Conservation (phyloP, 345 rosid genomes). For the Clausena lansium region DNA sequence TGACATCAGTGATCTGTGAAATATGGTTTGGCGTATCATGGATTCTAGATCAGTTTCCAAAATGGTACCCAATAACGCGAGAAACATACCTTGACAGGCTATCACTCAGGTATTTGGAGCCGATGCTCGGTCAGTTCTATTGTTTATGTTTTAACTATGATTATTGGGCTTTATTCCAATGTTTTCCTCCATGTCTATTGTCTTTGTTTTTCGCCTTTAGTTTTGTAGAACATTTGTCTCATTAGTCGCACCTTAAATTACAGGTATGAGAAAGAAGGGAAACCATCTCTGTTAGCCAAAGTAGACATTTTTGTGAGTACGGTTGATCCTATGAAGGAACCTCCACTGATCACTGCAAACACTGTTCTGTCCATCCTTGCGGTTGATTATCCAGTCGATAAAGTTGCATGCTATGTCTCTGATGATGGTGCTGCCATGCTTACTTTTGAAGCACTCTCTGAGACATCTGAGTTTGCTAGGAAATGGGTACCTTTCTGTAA, state of each 20-base stretch:
- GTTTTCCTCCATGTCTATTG: background rate
- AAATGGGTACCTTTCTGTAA: slow-evolving; percentile 99
- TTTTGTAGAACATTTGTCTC: background rate
- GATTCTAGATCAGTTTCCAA: slow-evolving; percentile 98
- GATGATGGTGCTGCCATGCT: slow-evolving; percentile 99
- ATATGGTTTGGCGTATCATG: slow-evolving; percentile 98
- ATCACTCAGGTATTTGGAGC: slow-evolving; percentile 66
- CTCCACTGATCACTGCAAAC: slow-evolving; percentile 97
- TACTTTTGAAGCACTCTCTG: slow-evolving; percentile 97
- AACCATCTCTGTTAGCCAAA: slow-evolving; percentile 75
- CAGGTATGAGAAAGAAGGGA: slow-evolving; percentile 98
- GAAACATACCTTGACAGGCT: slow-evolving; percentile 97
- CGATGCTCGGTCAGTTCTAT: background rate
- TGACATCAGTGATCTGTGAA: slow-evolving; percentile 96
- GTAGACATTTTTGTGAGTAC: slow-evolving; percentile 92
- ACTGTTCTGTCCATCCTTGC: slow-evolving; percentile 97
- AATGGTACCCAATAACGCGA: slow-evolving; percentile 85
- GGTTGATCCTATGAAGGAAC: slow-evolving; percentile 97
- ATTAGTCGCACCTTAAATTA: slow-evolving; percentile 11
- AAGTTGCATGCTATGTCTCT: slow-evolving; percentile 93
- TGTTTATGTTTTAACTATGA: slow-evolving; percentile 1
- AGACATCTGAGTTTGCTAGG: slow-evolving; percentile 94
- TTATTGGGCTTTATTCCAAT: background rate
- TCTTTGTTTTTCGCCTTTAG: background rate
- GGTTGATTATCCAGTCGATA: slow-evolving; percentile 95